Evolutionary conservation across 139 green algal genomes (phyloP).

Genomic region (Chlamydomonas sp.): DNA sequence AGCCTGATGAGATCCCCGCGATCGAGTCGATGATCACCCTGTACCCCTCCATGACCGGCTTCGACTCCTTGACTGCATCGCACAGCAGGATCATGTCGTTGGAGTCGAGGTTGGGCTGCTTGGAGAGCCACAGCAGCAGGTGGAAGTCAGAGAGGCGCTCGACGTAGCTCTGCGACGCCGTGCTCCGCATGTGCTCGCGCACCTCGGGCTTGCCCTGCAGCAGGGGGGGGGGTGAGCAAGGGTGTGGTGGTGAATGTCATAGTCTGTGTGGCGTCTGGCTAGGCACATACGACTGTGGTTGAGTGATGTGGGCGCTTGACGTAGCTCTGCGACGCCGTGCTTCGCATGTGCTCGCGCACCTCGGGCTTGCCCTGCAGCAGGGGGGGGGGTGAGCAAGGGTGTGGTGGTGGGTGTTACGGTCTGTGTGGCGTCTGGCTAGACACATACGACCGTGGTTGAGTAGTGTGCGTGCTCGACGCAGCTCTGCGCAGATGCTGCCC

Average conservation of each 20-base stretch:
- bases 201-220: slow-evolving; percentile 60
- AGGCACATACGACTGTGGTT: too few relatives aligned
- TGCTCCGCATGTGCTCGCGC: slow-evolving; percentile 56
- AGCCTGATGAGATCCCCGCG: slow-evolving; percentile 43
- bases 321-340: slow-evolving; percentile 44
- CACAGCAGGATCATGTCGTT: slow-evolving; percentile 68
- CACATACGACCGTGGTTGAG: slow-evolving; percentile 34
- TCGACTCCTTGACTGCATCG: slow-evolving; percentile 51
- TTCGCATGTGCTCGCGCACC: slow-evolving; percentile 68
- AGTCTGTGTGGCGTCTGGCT: neutral
- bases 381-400: neutral
- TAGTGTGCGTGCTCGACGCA: slow-evolving; percentile 76
- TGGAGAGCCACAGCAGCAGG: slow-evolving; percentile 87
- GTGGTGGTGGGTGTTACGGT: neutral
- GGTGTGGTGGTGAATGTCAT: neutral
- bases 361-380: slow-evolving; percentile 47
- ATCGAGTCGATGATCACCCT: slow-evolving; percentile 83
- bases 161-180: slow-evolving; percentile 47
- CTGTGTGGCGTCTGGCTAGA: neutral
- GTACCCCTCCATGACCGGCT: slow-evolving; percentile 74
- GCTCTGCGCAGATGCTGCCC: slow-evolving; percentile 17
- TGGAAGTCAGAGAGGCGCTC: slow-evolving; percentile 87
- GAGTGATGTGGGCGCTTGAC: slow-evolving; percentile 70
- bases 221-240: neutral
- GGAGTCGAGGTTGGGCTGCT: slow-evolving; percentile 71